phyloP scores from a whole-genome alignment of 495 filamentous ascomycete species.

The Pyronema domesticum region DNA sequence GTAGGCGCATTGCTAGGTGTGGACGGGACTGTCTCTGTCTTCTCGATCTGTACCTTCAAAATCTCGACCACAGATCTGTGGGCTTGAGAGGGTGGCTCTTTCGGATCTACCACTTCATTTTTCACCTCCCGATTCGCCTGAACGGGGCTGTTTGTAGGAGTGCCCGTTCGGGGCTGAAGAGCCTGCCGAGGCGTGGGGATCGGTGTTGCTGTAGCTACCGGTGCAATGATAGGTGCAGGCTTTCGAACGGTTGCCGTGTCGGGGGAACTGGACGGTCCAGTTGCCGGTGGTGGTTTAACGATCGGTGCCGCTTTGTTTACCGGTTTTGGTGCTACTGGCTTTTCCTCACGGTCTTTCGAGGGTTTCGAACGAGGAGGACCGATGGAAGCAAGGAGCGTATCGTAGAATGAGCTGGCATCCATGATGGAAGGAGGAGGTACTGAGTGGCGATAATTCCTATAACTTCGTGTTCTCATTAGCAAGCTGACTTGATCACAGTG shows the following conservation, averaged over 20 bases:
- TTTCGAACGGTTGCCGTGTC: background rate
- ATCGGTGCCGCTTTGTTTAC: no score
- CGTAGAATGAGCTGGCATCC: constrained; percentile 21
- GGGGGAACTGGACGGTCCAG: background rate
- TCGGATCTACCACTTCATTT: background rate
- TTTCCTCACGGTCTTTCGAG: background rate
- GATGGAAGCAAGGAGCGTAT: constrained; percentile 20
- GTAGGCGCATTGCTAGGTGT: constrained; percentile 7
- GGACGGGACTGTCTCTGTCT: background rate
- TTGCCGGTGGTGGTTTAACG: no score
- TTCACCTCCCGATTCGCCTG: background rate
- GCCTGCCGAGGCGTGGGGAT: background rate
- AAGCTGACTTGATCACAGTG: background rate
- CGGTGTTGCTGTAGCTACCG: background rate
- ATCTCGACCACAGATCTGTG: background rate
- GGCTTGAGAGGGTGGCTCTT: background rate
- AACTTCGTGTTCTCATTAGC: background rate
- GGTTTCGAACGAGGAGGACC: background rate
- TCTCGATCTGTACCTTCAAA: background rate
- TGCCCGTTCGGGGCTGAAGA: background rate
- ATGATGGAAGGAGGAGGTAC: constrained; percentile 7
- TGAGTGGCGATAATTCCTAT: background rate
- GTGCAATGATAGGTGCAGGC: background rate
- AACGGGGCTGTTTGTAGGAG: background rate
- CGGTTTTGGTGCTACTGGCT: background rate